phyloP scores from a whole-genome alignment of 441 rosid genomes.

The Erysimum cheiri region DNA sequence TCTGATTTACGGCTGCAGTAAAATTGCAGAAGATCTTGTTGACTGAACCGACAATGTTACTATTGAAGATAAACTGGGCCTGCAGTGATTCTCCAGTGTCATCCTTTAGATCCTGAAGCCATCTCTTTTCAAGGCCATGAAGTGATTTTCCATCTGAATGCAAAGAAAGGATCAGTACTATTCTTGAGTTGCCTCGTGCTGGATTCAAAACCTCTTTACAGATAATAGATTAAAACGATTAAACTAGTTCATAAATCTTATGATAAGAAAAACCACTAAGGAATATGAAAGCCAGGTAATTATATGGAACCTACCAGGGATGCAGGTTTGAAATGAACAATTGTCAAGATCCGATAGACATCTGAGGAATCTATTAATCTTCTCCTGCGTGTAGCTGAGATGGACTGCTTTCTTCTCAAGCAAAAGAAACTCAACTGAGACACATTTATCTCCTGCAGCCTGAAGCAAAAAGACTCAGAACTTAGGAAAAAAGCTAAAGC shows the following conservation, averaged over 20 bases:
- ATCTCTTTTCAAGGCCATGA: slow-evolving; percentile 72
- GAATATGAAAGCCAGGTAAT: not conserved
- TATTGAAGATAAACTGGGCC: slow-evolving; percentile 68
- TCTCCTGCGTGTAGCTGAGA: slow-evolving; percentile 59
- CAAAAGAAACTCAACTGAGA: slow-evolving; percentile 73
- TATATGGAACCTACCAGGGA: slow-evolving; percentile 62
- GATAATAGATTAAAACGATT: slow-evolving; percentile 1
- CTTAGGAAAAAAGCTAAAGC: slow-evolving; percentile 10
- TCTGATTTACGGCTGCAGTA: slow-evolving; percentile 54
- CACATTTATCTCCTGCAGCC: slow-evolving; percentile 88
- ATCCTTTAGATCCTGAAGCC: slow-evolving; percentile 81
- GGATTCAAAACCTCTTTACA: slow-evolving; percentile 22
- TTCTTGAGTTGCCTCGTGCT: not conserved
- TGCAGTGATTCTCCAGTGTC: slow-evolving; percentile 71
- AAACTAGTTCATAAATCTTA: slow-evolving; percentile 9
- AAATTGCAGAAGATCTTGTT: slow-evolving; percentile 75
- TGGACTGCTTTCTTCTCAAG: slow-evolving; percentile 63
- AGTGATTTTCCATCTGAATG: slow-evolving; percentile 63
- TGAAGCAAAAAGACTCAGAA: slow-evolving; percentile 39
- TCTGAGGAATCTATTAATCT: slow-evolving; percentile 52
- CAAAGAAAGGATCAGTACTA: slow-evolving; percentile 27
- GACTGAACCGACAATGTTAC: slow-evolving; percentile 60
- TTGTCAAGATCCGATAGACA: slow-evolving; percentile 85
- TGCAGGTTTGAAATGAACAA: slow-evolving; percentile 68
- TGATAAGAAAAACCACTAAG: slow-evolving; percentile 6